phyloP scores from a whole-genome alignment of 2,329 filamentous ascomycete genomes.

The Aspergillus awamori region DNA sequence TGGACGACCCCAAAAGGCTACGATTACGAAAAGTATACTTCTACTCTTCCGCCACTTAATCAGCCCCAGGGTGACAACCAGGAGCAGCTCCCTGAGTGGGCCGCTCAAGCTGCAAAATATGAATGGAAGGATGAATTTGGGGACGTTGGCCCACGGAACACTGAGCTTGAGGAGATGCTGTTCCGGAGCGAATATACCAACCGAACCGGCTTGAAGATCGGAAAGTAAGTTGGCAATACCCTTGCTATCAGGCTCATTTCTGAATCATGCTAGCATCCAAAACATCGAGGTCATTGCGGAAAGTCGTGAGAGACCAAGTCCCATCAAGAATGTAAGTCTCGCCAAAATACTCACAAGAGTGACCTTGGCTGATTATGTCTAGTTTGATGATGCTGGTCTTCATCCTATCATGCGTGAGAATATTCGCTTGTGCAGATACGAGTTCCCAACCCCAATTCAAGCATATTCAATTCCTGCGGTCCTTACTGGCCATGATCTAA shows the following conservation, averaged over 20 bases:
- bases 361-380: conserved; percentile 31
- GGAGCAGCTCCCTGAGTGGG: conserved; percentile 48
- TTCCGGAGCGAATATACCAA: conserved; percentile 63
- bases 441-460: conserved; percentile 81
- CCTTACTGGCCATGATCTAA: conserved; percentile 74
- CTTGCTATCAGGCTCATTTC: background rate
- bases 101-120: conserved; percentile 67
- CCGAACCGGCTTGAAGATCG: conserved; percentile 64
- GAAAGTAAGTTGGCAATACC: conserved; percentile 54
- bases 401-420: conserved; percentile 85
- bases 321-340: conserved; percentile 54
- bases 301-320: conserved; percentile 50
- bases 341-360: background rate
- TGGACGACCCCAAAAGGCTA: conserved; percentile 43
- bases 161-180: conserved; percentile 72
- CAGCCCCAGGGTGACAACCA: conserved; percentile 25
- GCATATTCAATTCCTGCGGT: conserved; percentile 82
- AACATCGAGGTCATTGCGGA: conserved; percentile 56
- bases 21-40: conserved; percentile 40
- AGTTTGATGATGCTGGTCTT: conserved; percentile 76
- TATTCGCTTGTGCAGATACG: conserved; percentile 71
- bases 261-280: conserved; percentile 40
- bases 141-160: conserved; percentile 74
- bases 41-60: conserved; percentile 9
- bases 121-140: conserved; percentile 85